Conservation (phyloP, 1,139 yeast genomes). For the Sugiyamaella paludigena region DNA sequence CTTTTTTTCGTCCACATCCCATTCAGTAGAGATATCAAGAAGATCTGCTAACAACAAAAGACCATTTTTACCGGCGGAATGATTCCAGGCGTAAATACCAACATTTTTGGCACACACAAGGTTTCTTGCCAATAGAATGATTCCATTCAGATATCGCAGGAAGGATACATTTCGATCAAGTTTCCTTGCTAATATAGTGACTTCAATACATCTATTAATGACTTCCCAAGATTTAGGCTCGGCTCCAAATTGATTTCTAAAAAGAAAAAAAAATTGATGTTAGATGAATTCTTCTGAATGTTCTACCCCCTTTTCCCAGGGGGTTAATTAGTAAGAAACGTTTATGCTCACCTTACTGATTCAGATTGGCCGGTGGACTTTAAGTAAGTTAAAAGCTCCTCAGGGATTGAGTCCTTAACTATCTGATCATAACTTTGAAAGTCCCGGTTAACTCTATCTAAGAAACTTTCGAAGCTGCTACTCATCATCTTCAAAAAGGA, state of each 20-base stretch:
- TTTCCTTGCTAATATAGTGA: background rate
- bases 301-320: too few relatives aligned
- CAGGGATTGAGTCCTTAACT: constrained; percentile 13
- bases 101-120: constrained; percentile 24
- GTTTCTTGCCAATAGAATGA: constrained; percentile 26
- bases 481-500: too few relatives aligned
- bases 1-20: constrained; percentile 17
- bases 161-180: constrained; percentile 2
- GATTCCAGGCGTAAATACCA: constrained; percentile 20
- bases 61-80: constrained; percentile 10
- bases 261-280: too few relatives aligned
- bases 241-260: constrained; percentile 4
- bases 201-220: background rate
- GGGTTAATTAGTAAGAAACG: background rate
- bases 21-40: background rate
- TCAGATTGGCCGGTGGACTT: constrained; percentile 8
- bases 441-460: background rate
- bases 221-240: constrained; percentile 1
- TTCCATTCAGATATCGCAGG: constrained; percentile 25
- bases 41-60: constrained; percentile 4
- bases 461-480: too few relatives aligned
- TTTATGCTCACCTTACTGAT: constrained; percentile 12
- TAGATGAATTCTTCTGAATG: background rate
- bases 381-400: constrained; percentile 10
- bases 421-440: constrained; percentile 8